A percentile compares a stretch with the other conserved stretches of the same genome.
Evolutionary conservation across 768 basidiomycete genomes (phyloP).

Genomic region (Phanerochaete sordida): DNA sequence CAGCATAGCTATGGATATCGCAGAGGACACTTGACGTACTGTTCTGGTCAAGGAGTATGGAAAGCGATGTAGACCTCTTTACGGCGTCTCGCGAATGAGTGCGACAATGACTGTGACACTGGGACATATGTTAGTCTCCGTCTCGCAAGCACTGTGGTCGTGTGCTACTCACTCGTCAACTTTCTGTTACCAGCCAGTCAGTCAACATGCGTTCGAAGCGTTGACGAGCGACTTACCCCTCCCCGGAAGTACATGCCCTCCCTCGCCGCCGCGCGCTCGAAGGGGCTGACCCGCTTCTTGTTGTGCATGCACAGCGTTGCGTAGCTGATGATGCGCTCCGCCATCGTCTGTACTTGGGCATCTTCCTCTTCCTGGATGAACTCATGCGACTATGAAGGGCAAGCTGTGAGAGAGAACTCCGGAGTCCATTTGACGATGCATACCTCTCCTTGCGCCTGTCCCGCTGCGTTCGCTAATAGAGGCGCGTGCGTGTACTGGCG

Average conservation of each 20-base stretch:
- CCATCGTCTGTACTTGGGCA: conserved; percentile 63
- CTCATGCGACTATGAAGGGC: not conserved
- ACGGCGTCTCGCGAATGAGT: conserved; percentile 62
- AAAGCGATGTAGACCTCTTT: too few relatives aligned
- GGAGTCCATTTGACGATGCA: not conserved
- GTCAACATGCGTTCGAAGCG: conserved; percentile 5
- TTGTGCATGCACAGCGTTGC: conserved; percentile 68
- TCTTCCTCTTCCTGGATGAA: conserved; percentile 43
- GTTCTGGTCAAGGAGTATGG: too few relatives aligned
- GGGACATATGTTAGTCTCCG: not conserved
- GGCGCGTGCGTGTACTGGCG: conserved; percentile 29
- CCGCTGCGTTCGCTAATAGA: not conserved
- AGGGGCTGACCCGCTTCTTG: conserved; percentile 63
- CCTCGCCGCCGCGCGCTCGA: conserved; percentile 65
- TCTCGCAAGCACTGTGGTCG: not conserved
- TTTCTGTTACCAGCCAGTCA: conserved; percentile 47
- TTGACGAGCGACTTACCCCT: conserved; percentile 53
- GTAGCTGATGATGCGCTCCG: conserved; percentile 69
- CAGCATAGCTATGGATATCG: not conserved
- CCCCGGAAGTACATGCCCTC: conserved; percentile 65
- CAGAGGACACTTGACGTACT: too few relatives aligned
- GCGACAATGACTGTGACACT: conserved; percentile 73
- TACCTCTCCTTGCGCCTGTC: conserved; percentile 7
- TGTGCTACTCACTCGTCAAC: conserved; percentile 62
- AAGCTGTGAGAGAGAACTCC: not conserved